Evolutionary conservation across 2,329 filamentous ascomycete species (phyloP).

Genomic region (Orbilia javanica): DNA sequence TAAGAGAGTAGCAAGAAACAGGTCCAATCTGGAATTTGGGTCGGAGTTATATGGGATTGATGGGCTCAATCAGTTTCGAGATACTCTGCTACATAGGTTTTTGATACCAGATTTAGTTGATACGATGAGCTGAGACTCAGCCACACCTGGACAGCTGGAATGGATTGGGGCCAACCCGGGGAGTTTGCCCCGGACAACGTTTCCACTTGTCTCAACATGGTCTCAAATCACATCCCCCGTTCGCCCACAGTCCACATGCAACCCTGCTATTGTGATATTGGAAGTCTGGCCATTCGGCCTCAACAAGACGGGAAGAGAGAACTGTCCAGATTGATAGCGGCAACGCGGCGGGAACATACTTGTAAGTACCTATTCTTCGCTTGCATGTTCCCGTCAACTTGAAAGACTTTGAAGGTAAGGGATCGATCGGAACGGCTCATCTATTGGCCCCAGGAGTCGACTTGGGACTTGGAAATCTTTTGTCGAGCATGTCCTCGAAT

Average conservation of each 20-base stretch:
- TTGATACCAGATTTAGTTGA: background rate
- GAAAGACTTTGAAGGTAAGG: slow-evolving; percentile 29
- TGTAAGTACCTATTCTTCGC: background rate
- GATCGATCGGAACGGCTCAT: slow-evolving; percentile 41
- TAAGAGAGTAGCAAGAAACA: slow-evolving; percentile 12
- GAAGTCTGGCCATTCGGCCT: slow-evolving; percentile 38
- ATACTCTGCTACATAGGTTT: background rate
- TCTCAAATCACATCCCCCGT: slow-evolving; percentile 32
- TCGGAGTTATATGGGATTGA: slow-evolving; percentile 31
- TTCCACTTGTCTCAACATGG: slow-evolving; percentile 52
- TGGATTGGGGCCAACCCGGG: slow-evolving; percentile 26
- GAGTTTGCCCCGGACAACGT: slow-evolving; percentile 17
- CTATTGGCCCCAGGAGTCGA: background rate
- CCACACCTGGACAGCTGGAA: slow-evolving; percentile 56
- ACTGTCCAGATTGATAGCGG: slow-evolving; percentile 19
- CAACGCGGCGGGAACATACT: slow-evolving; percentile 28
- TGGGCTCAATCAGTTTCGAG: slow-evolving; percentile 6
- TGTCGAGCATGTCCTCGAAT: background rate
- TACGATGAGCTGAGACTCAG: slow-evolving; percentile 38
- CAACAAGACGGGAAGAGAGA: slow-evolving; percentile 22
- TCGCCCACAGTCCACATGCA: slow-evolving; percentile 55
- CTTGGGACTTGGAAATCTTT: background rate
- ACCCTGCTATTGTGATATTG: slow-evolving; percentile 16
- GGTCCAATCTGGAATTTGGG: slow-evolving; percentile 1
- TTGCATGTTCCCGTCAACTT: slow-evolving; percentile 5